These are phyloP conservation scores for Aegilops speltoides DNA, from an alignment of 176 grass and related monocot genomes.

Conservation along the genomic window DNA sequence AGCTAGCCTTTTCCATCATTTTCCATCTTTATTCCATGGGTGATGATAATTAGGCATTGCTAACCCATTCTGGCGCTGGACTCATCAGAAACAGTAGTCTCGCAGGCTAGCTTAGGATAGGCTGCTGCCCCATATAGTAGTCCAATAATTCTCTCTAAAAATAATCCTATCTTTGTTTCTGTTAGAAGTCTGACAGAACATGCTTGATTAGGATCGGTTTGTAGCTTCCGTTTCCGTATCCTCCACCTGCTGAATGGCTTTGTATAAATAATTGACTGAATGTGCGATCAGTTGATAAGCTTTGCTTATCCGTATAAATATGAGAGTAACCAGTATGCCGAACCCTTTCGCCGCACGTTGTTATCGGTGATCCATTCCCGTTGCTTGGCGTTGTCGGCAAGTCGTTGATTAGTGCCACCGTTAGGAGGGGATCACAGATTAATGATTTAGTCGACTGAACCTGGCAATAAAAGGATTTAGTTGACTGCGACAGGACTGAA, in stretches of 20 bases:
- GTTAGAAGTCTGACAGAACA: neutral
- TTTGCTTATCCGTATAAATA: neutral
- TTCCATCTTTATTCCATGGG: conserved; percentile 61
- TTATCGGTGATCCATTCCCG: conserved; percentile 20
- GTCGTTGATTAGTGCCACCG: conserved; percentile 4
- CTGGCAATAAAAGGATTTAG: no score
- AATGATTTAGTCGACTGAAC: neutral
- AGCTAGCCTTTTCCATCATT: conserved; percentile 59
- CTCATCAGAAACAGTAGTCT: conserved; percentile 33
- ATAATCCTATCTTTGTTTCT: neutral
- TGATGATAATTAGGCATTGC: conserved; percentile 43
- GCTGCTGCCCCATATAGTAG: neutral
- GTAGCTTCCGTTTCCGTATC: conserved; percentile 13
- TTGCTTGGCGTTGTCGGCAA: conserved; percentile 11
- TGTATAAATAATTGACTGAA: neutral
- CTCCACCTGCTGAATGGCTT: neutral
- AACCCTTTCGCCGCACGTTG: conserved; percentile 30
- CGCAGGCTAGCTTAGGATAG: neutral
- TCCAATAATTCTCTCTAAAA: neutral
- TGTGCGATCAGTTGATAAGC: neutral
- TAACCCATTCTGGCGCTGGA: conserved; percentile 28
- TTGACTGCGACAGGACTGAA: neutral
- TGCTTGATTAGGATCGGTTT: conserved; percentile 18
- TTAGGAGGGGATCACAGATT: neutral
- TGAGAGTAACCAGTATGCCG: neutral